phyloP scores from a whole-genome alignment of 2,329 filamentous ascomycete genomes.

The Cytospora leucostoma region DNA sequence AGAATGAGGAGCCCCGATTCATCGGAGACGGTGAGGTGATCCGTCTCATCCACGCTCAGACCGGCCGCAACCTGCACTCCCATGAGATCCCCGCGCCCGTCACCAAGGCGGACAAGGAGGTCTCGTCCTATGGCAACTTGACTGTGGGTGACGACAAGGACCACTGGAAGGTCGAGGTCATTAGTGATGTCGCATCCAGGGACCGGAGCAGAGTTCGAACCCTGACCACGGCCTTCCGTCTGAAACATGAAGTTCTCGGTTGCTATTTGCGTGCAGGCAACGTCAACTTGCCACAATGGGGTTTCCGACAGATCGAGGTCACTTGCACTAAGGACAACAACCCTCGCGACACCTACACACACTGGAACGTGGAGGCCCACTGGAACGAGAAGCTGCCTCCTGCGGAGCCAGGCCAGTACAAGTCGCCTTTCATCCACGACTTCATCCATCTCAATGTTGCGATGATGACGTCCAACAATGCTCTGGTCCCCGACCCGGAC shows the following conservation, averaged over 20 bases:
- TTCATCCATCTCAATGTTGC: conserved; percentile 98
- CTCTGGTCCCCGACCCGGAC: conserved; percentile 93
- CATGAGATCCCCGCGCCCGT: conserved; percentile 87
- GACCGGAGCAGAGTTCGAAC: conserved; percentile 86
- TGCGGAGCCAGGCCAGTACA: conserved; percentile 87
- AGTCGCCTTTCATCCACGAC: conserved; percentile 95
- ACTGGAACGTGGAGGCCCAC: conserved; percentile 98
- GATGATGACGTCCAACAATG: conserved; percentile 99
- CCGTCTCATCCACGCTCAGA: conserved; percentile 90
- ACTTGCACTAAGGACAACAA: conserved; percentile 94
- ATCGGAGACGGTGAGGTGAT: conserved; percentile 77
- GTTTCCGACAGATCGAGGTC: conserved; percentile 99
- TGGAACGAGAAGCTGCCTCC: conserved; percentile 89
- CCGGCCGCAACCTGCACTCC: conserved; percentile 94
- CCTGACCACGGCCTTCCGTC: conserved; percentile 87
- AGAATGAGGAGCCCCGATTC: conserved; percentile 71
- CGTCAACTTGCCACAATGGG: conserved; percentile 96
- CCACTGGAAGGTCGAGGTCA: conserved; percentile 92
- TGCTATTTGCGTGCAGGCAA: conserved; percentile 96
- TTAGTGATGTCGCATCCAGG: conserved; percentile 83
- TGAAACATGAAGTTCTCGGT: conserved; percentile 77
- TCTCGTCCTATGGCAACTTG: conserved; percentile 93
- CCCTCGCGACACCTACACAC: conserved; percentile 88
- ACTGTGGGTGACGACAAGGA: conserved; percentile 97
- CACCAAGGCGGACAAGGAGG: conserved; percentile 86